Conservation (phyloP, 1,139 yeast genomes). For the Nakaseomyces nivariensis region DNA sequence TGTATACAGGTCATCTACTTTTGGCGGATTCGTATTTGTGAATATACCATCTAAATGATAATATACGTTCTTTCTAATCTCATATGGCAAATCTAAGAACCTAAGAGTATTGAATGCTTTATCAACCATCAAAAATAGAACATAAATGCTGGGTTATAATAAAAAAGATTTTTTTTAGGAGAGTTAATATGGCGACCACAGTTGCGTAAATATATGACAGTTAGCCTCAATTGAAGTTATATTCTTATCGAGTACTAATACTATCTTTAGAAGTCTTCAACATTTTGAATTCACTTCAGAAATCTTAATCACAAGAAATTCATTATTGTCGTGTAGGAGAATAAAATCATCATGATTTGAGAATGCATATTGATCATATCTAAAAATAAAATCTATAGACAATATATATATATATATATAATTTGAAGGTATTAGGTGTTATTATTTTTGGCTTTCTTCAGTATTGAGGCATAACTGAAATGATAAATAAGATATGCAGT, state of each 20-base stretch:
- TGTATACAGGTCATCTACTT: constrained; percentile 2
- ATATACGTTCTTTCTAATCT: constrained; percentile 22
- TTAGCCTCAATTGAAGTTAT: no score
- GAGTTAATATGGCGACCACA: not conserved
- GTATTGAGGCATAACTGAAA: no score
- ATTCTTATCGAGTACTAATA: no score
- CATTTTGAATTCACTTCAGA: no score
- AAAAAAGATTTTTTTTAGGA: not conserved
- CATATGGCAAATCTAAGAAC: constrained; percentile 20
- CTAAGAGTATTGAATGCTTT: constrained; percentile 8
- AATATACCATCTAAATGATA: constrained; percentile 17
- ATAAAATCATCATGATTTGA: not conserved
- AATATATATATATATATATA: not conserved
- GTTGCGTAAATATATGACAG: no score
- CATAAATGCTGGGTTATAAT: not conserved
- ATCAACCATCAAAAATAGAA: not conserved
- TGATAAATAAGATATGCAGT: no score
- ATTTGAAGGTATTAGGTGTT: not conserved
- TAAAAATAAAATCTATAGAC: not conserved
- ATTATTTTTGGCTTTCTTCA: not conserved
- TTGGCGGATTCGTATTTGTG: constrained; percentile 8
- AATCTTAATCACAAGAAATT: no score
- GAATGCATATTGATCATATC: not conserved
- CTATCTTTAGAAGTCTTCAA: no score
- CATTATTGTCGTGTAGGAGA: not conserved